Evolutionary conservation across 768 basidiomycete genomes (phyloP).

Genomic region (Phlegmacium glaucopus): DNA sequence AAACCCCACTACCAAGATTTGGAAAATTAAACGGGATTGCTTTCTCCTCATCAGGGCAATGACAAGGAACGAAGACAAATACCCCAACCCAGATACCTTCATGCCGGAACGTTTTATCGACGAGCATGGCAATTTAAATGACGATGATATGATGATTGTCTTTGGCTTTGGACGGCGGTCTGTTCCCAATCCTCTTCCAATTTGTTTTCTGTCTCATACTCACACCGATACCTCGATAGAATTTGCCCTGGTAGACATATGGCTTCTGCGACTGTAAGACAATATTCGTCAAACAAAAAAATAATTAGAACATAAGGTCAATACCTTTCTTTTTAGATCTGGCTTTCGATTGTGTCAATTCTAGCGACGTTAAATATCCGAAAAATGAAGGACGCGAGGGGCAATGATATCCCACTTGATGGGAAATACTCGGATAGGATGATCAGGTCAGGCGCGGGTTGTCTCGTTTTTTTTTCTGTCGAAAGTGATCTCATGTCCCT

Average conservation of each 20-base stretch:
- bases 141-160: slow-evolving; percentile 10
- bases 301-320: neutral
- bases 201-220: neutral
- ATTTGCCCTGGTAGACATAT: slow-evolving; percentile 18
- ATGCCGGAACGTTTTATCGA: slow-evolving; percentile 24
- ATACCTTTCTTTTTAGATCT: slow-evolving; percentile 10
- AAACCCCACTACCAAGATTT: neutral
- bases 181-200: neutral
- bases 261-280: slow-evolving; percentile 13
- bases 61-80: slow-evolving; percentile 20
- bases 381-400: slow-evolving; percentile 8
- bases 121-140: slow-evolving; percentile 10
- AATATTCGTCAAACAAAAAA: neutral
- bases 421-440: slow-evolving; percentile 8
- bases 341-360: slow-evolving; percentile 14
- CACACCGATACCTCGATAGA: slow-evolving; percentile 3
- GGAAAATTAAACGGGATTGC: no score
- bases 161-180: slow-evolving; percentile 23
- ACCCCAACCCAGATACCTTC: slow-evolving; percentile 24
- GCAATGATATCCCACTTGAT: slow-evolving; percentile 8
- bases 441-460: slow-evolving; percentile 4
- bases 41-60: slow-evolving; percentile 15
- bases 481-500: neutral
- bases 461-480: neutral
- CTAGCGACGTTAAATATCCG: slow-evolving; percentile 13